Base-by-base conservation (phyloP, 345 rosid genomes). In the Citrus maxima region DNA sequence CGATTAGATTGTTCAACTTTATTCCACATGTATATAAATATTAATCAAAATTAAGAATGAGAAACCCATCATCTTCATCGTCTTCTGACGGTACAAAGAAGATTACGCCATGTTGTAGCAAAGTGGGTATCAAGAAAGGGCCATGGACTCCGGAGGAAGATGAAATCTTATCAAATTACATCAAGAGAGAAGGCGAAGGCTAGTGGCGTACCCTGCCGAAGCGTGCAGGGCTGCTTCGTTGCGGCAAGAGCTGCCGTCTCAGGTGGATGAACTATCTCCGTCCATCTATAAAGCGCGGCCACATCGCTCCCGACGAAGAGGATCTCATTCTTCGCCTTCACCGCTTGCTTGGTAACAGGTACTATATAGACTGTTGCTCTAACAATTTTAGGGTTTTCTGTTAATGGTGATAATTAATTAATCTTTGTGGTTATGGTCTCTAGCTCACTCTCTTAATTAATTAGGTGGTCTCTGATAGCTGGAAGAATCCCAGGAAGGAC, bases 211-310 rank as follows among this genome's bases (percentile, higher is more conserved):
- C 97, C 40, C 80, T 94, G 56, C 97, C 98, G 0, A 92, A 91
- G 67, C 87, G 87, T 27, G 94, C 98, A 3, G 98, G 98, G 6
- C 88, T 94, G 51, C 92, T 88, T 74, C 92, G 97, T 4, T 94
- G 98, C 7, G 95, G 98, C 0, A 94, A 94, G 79, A 94, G 98
- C 77, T 94, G 98, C 66, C 95, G 98, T 61, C 94, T 94, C 76
- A 90, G 98, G 37, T 94, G 98, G 98, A 90, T 94, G 97, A 94
- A 94, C 46, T 94, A 94, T 73, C 97, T 94, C 82, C 92, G 98
- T 0, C 98, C 98, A 0, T 84, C 87, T 27, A 93, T 92, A 2
- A 94, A 94, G 75, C 86, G 93, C 3, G 97, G 97, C 16, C 91
- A 85, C 46, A 94, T 92, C 70, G 87, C 90, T 38, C 85, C 95